These are phyloP conservation scores for Barnettozyma vustinii DNA, from an alignment of 805 yeast species.

Conservation along the genomic window DNA sequence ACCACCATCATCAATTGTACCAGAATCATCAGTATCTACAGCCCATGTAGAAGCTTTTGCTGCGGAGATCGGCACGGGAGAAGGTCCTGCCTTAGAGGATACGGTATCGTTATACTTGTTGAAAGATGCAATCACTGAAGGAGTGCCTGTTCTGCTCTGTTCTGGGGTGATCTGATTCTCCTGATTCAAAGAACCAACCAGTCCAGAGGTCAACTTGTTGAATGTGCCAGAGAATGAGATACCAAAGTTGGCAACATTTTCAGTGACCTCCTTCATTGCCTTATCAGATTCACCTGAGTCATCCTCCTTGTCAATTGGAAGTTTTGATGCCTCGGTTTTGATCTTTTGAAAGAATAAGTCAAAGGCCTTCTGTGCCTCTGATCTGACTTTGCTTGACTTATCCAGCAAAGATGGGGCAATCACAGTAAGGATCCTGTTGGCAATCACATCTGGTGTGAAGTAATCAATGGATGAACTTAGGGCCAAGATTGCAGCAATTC, in stretches of 20 bases:
- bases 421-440: constrained; percentile 76
- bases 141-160: constrained; percentile 18
- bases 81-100: neutral
- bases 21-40: constrained; percentile 12
- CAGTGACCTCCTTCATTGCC: constrained; percentile 22
- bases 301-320: constrained; percentile 25
- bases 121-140: constrained; percentile 14
- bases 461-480: constrained; percentile 57
- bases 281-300: constrained; percentile 18
- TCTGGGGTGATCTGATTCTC: constrained; percentile 14
- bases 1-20: constrained; percentile 15
- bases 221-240: constrained; percentile 17
- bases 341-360: constrained; percentile 54
- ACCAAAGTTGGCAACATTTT: constrained; percentile 23
- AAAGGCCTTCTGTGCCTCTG: constrained; percentile 65
- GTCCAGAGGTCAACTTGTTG: constrained; percentile 15
- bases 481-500: constrained; percentile 72
- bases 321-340: constrained; percentile 37
- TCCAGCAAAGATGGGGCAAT: constrained; percentile 83
- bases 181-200: constrained; percentile 22
- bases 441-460: constrained; percentile 70
- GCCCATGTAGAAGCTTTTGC: neutral
- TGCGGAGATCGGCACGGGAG: neutral
- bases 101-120: constrained; percentile 1
- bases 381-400: constrained; percentile 60